phyloP scores from a whole-genome alignment of 179 eudicot genomes.

The Patellifolia procumbens region DNA sequence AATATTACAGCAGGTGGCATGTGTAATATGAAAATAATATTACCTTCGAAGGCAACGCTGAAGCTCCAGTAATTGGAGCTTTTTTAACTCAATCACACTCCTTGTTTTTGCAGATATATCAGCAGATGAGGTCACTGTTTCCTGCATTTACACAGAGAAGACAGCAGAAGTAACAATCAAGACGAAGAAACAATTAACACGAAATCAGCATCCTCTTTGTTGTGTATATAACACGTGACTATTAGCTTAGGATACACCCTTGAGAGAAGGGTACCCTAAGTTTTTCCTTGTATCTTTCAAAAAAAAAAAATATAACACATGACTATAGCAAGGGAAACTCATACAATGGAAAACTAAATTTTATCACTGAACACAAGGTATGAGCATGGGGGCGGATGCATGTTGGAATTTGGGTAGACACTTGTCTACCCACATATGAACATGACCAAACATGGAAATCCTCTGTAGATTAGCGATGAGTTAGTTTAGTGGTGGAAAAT shows the following conservation, averaged over 20 bases:
- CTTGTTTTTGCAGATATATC: slow-evolving; percentile 92
- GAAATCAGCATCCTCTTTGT: slow-evolving; percentile 1
- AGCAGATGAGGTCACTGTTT: slow-evolving; percentile 82
- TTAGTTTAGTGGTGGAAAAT: no score
- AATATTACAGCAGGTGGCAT: not conserved
- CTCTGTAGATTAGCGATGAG: no score
- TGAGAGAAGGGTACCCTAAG: no score
- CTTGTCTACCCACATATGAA: no score
- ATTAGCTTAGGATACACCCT: no score
- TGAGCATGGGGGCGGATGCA: no score
- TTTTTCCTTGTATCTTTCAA: no score
- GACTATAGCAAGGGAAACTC: not conserved
- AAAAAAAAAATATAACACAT: not conserved
- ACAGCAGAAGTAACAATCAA: not conserved
- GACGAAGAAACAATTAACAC: no score
- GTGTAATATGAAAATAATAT: slow-evolving; percentile 13
- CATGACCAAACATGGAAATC: no score
- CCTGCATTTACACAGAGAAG: slow-evolving; percentile 43
- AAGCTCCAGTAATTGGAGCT: slow-evolving; percentile 84
- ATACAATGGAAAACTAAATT: not conserved
- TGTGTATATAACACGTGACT: not conserved
- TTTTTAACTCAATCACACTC: slow-evolving; percentile 94
- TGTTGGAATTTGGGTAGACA: no score
- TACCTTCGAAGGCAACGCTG: slow-evolving; percentile 96
- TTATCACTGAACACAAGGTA: no score